A percentile compares a stretch with the other conserved stretches of the same genome.
Conservation (phyloP, 2,329 filamentous ascomycete species). For the Aspergillus uvarum region DNA sequence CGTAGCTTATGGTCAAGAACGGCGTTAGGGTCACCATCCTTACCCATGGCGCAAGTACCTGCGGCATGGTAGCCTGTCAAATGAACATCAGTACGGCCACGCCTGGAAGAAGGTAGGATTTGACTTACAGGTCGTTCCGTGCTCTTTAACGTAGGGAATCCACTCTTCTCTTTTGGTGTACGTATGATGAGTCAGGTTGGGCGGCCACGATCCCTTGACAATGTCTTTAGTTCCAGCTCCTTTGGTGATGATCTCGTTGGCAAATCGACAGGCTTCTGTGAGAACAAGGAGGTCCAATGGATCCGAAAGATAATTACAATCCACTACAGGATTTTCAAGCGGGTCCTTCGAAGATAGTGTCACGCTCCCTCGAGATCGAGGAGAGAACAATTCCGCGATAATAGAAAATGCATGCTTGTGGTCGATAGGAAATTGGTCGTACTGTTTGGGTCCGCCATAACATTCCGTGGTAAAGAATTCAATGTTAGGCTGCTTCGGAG, state of each 20-base stretch:
- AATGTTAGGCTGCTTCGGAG: constrained; percentile 57
- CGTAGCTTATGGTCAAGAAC: constrained; percentile 56
- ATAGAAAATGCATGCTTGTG: constrained; percentile 59
- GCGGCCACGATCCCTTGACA: constrained; percentile 61
- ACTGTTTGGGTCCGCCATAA: constrained; percentile 62
- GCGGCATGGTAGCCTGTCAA: constrained; percentile 54
- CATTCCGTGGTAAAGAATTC: constrained; percentile 65
- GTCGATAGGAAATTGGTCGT: constrained; percentile 53
- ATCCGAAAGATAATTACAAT: constrained; percentile 59
- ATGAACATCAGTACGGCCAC: neutral
- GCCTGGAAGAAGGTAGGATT: neutral
- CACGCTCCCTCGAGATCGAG: constrained; percentile 58
- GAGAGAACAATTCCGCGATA: constrained; percentile 58
- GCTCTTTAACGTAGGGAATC: constrained; percentile 56
- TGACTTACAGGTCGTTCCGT: constrained; percentile 60
- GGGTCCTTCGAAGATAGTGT: constrained; percentile 52
- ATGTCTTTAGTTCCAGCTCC: constrained; percentile 59
- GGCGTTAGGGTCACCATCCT: constrained; percentile 47
- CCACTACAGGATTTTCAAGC: constrained; percentile 54
- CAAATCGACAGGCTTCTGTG: constrained; percentile 58
- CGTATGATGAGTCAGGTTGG: constrained; percentile 52
- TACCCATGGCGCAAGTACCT: constrained; percentile 59
- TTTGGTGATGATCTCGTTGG: constrained; percentile 60
- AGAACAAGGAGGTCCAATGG: constrained; percentile 60
- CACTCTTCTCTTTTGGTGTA: constrained; percentile 58